Evolutionary conservation across 495 filamentous ascomycete genomes (phyloP).

Genomic region (Penicillium coprophilum): DNA sequence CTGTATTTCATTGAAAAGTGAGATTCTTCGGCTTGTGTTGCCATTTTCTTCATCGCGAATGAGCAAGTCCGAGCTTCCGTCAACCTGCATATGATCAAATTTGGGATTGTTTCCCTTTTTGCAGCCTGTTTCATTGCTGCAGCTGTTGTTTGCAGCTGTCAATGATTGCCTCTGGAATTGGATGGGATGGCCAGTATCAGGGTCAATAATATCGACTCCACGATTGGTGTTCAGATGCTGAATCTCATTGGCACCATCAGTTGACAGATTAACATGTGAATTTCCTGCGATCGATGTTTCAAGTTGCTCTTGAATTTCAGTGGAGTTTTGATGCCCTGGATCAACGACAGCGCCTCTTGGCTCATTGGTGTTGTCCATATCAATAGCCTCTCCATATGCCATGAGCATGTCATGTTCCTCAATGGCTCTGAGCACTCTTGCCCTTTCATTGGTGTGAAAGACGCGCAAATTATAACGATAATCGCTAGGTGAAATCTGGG

Average conservation of each 20-base stretch:
- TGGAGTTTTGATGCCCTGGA: too few species aligned
- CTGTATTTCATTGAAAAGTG: not conserved
- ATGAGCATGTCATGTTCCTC: not conserved
- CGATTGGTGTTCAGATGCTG: not conserved
- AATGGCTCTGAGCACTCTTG: not conserved
- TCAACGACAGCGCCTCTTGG: not conserved
- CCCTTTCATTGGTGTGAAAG: slow-evolving; percentile 2
- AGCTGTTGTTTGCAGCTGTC: not conserved
- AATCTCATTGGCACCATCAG: not conserved
- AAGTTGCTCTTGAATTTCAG: not conserved
- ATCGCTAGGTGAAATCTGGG: not conserved
- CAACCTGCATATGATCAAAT: not conserved
- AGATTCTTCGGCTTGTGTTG: not conserved
- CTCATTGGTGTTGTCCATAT: not conserved
- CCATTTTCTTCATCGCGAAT: not conserved
- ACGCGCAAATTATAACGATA: not conserved
- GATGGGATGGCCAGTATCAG: slow-evolving; percentile 5
- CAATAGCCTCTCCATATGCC: not conserved
- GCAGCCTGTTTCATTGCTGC: not conserved
- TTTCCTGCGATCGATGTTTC: not conserved
- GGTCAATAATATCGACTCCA: not conserved
- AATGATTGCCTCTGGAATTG: not conserved
- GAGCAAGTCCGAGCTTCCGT: not conserved
- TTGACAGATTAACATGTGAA: not conserved
- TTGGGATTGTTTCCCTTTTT: not conserved